Evolutionary conservation across 306 rosid species (phyloP).

Genomic region (Dryas drummondii): DNA sequence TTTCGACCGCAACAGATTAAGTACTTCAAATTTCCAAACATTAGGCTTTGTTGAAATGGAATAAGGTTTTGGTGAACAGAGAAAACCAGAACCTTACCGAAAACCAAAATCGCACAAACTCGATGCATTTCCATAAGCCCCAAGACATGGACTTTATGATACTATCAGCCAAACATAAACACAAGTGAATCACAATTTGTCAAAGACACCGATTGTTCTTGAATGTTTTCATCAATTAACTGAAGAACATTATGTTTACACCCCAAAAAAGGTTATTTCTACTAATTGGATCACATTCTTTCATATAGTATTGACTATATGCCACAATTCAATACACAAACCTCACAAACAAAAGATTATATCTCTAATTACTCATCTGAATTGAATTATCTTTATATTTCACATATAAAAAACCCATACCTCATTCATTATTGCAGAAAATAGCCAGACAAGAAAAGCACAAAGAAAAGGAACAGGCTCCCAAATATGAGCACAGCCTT

Average conservation of each 20-base stretch:
- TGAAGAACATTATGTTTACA: neutral
- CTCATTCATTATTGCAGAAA: conserved; percentile 62
- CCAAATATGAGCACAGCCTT: conserved; percentile 86
- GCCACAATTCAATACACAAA: conserved; percentile 16
- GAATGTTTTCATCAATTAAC: neutral
- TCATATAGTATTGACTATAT: neutral
- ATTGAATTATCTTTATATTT: conserved; percentile 10
- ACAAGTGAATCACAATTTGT: neutral
- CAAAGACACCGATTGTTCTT: neutral
- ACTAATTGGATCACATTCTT: conserved; percentile 8
- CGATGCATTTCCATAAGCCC: neutral
- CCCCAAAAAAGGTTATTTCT: neutral
- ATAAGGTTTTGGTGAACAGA: too few species aligned
- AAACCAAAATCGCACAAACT: too few species aligned
- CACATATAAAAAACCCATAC: conserved; percentile 11
- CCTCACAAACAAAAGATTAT: conserved; percentile 1
- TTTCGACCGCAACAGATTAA: too few species aligned
- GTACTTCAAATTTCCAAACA: too few species aligned
- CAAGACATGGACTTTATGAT: neutral
- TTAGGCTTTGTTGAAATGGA: neutral
- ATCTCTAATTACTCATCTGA: conserved; percentile 18
- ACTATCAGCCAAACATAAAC: neutral
- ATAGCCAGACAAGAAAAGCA: conserved; percentile 75
- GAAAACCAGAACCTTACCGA: too few species aligned
- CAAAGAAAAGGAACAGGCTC: conserved; percentile 66